Conservation (phyloP, 2,329 filamentous ascomycete species). For the Knufia fluminis region DNA sequence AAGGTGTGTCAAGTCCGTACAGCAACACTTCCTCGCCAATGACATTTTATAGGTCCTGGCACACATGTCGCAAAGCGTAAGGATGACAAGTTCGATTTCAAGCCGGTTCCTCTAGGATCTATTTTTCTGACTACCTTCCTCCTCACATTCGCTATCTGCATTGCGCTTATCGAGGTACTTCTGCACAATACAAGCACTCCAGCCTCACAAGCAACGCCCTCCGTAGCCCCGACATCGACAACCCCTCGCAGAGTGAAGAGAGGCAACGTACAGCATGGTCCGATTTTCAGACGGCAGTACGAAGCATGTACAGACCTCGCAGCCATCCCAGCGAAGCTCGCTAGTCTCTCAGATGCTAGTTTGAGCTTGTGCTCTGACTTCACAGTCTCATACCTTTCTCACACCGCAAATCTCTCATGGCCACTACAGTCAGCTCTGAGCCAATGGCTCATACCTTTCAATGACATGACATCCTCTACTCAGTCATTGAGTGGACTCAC, state of each 20-base stretch:
- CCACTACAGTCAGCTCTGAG: constrained; percentile 2
- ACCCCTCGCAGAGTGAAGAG: background rate
- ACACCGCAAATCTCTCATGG: constrained; percentile 5
- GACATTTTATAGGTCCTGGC: background rate
- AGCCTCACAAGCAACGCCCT: background rate
- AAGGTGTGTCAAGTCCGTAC: background rate
- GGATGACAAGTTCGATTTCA: background rate
- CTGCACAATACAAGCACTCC: background rate
- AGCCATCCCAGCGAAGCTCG: background rate
- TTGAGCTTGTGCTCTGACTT: constrained; percentile 2
- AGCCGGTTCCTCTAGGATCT: constrained; percentile 1
- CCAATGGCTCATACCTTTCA: constrained; percentile 1
- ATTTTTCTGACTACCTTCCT: background rate
- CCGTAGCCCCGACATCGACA: background rate
- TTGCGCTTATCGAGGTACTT: constrained; percentile 3
- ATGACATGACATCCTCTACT: background rate
- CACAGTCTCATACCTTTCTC: background rate
- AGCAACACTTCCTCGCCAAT: background rate
- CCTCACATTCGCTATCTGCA: background rate
- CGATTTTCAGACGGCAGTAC: no score
- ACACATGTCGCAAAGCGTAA: background rate
- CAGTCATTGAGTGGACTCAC: background rate
- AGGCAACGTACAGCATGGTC: background rate
- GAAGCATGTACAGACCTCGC: background rate
- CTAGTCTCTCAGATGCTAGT: background rate